Evolutionary conservation across 352 stramenopile genomes (phyloP).

Genomic region (Globisporangium polare): DNA sequence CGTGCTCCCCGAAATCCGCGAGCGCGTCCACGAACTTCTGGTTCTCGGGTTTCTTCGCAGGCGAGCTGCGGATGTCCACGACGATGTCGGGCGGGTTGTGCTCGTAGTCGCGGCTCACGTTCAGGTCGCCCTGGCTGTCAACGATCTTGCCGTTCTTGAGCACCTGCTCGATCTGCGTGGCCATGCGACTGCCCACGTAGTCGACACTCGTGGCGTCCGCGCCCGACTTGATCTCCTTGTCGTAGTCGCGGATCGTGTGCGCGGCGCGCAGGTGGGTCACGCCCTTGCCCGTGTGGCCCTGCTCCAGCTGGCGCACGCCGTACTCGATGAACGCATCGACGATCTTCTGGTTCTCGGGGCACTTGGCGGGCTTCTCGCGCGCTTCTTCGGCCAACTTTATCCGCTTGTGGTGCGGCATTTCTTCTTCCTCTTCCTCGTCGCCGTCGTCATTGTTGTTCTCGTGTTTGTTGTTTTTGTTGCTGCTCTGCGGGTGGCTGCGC

Average conservation of each 20-base stretch:
- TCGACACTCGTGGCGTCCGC: constrained; percentile 35
- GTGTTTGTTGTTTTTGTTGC: too few species aligned
- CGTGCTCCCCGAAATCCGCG: constrained; percentile 62
- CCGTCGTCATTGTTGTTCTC: too few species aligned
- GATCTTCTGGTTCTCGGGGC: constrained; percentile 66
- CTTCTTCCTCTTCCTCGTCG: constrained; percentile 18
- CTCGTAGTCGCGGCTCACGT: constrained; percentile 45
- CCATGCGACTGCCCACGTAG: constrained; percentile 58
- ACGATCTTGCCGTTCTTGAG: constrained; percentile 44
- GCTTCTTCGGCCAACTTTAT: constrained; percentile 51
- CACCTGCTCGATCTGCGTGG: constrained; percentile 56
- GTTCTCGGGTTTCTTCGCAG: constrained; percentile 53
- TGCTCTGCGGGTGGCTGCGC: constrained; percentile 13
- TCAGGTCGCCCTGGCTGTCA: constrained; percentile 41
- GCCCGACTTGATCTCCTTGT: constrained; percentile 39
- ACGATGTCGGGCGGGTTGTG: constrained; percentile 46
- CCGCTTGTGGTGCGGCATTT: constrained; percentile 54
- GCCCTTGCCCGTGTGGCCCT: constrained; percentile 71
- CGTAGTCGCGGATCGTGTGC: constrained; percentile 50
- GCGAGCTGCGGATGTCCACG: constrained; percentile 35
- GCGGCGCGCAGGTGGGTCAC: constrained; percentile 65
- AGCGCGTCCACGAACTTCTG: constrained; percentile 61
- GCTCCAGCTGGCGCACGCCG: constrained; percentile 48
- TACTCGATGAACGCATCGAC: constrained; percentile 72
- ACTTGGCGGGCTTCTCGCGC: constrained; percentile 34